Evolutionary conservation across 768 basidiomycete genomes (phyloP).

Genomic region (Amylocystis lapponica): DNA sequence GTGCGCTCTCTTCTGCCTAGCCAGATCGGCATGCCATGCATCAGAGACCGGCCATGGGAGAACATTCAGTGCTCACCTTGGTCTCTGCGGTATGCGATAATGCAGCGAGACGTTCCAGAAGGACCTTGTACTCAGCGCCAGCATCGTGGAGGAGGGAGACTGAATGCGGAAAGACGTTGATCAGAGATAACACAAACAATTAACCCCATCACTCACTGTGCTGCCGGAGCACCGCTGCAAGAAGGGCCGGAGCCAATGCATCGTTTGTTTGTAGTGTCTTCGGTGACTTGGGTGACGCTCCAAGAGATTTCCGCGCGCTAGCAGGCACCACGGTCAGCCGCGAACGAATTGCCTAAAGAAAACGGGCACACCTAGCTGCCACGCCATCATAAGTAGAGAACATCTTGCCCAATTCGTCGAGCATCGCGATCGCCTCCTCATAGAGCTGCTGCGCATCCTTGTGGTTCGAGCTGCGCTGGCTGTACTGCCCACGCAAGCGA

Average conservation of each 20-base stretch:
- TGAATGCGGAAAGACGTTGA: conserved; percentile 17
- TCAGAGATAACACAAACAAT: too few species aligned
- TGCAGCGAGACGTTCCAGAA: conserved; percentile 53
- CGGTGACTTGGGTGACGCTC: conserved; percentile 13
- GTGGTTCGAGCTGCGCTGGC: conserved; percentile 32
- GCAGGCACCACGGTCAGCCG: background rate
- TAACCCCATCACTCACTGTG: conserved; percentile 72
- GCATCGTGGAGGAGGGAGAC: conserved; percentile 64
- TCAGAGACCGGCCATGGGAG: background rate
- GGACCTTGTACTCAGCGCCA: conserved; percentile 41
- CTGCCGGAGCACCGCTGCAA: conserved; percentile 58
- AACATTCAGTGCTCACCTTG: conserved; percentile 37
- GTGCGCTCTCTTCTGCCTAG: conserved; percentile 68
- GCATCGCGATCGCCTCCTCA: conserved; percentile 46
- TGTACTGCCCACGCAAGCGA: conserved; percentile 51
- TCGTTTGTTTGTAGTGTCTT: conserved; percentile 29
- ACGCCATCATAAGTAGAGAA: conserved; percentile 50
- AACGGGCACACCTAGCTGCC: conserved; percentile 34
- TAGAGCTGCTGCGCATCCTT: conserved; percentile 50
- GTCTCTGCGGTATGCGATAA: conserved; percentile 52
- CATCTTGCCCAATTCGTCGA: conserved; percentile 55
- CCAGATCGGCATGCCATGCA: too few species aligned
- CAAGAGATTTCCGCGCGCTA: conserved; percentile 14
- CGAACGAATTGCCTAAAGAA: background rate
- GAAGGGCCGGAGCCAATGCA: conserved; percentile 51